Base-by-base conservation (phyloP, 2,329 filamentous ascomycete genomes). In the Fusarium virguliforme region DNA sequence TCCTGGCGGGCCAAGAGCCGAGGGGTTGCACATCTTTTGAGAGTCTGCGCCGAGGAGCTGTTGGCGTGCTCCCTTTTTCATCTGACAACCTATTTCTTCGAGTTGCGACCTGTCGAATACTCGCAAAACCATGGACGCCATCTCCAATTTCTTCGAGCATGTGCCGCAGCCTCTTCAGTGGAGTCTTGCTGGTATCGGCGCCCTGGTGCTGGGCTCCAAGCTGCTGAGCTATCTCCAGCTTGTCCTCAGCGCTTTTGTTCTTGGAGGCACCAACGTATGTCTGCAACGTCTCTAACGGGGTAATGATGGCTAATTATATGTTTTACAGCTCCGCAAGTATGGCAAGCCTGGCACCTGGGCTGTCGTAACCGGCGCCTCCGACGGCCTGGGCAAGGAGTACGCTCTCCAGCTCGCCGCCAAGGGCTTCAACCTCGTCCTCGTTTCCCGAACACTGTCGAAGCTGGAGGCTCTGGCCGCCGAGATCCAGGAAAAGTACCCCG, bases 301-400 rank as follows among this genome's bases (percentile, higher is more conserved):
- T 9, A 30, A 8, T 32, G 34, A 28, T 22, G 12, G 37, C 59
- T 65, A 65, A 50, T 1, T n/a, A 6, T 9, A 4, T 0, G 5
- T 8, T 34, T 8, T 59, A 65, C 65, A 97, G 95, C 90, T 99
- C 64, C 91, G 91, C 75, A 94, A 92, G 74, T 98, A 97, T 83
- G 96, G 95, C 74, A 92, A 92, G 75, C 94, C 94, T 77, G 95
- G 95, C 68, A 95, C 92, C 64, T 99, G 95, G 95, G 96, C 94
- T 34, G 89, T 99, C 61, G 88, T 99, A 41, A 99, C 96, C 28
- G 96, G 96, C 70, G 96, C 95, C 57, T 98, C 95, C 10, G 96
- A 99, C 82, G 97, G 96, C 71, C 91, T 99, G 70, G 96, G 96
- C 79, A 98, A 97, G 83, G 96, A 99, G 84, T 99, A 94, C 80